These are phyloP conservation scores for Globisporangium paroecandrum DNA, from an alignment of 352 stramenopile species.

Conservation along the genomic window DNA sequence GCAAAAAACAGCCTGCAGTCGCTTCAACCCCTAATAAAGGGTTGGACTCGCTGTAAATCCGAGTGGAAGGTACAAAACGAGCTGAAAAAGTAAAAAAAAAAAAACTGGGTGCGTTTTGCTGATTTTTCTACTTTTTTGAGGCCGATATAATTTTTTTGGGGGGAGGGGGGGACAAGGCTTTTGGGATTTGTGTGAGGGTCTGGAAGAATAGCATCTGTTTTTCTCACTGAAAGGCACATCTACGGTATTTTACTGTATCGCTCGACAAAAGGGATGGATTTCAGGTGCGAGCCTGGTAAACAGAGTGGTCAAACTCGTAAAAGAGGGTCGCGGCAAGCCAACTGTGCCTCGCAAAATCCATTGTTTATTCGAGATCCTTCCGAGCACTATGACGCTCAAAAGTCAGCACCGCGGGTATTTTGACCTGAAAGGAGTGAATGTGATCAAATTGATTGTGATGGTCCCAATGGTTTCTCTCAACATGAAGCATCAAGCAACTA, in stretches of 20 bases:
- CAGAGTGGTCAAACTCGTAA: neutral
- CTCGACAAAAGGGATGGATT: neutral
- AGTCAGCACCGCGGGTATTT: neutral
- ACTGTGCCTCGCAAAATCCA: neutral
- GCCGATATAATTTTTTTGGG: neutral
- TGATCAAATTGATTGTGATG: neutral
- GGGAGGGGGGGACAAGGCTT: neutral
- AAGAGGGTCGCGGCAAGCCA: neutral
- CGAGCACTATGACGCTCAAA: neutral
- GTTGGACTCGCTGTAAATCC: slow-evolving; percentile 10
- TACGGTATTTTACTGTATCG: neutral
- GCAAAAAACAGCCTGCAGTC: neutral
- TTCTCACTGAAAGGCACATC: neutral
- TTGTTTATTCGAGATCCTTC: slow-evolving; percentile 1
- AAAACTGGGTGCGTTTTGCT: neutral
- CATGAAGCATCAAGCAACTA: neutral
- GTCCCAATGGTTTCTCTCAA: neutral
- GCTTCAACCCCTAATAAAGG: slow-evolving; percentile 9
- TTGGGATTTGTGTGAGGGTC: neutral
- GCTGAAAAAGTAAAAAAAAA: neutral
- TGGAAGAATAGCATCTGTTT: neutral
- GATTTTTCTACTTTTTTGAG: neutral
- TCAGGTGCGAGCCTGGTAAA: neutral
- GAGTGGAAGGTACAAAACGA: neutral
- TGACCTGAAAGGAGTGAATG: neutral